phyloP scores from a whole-genome alignment of 306 rosid genomes.

The Pyrus bretschneideri region DNA sequence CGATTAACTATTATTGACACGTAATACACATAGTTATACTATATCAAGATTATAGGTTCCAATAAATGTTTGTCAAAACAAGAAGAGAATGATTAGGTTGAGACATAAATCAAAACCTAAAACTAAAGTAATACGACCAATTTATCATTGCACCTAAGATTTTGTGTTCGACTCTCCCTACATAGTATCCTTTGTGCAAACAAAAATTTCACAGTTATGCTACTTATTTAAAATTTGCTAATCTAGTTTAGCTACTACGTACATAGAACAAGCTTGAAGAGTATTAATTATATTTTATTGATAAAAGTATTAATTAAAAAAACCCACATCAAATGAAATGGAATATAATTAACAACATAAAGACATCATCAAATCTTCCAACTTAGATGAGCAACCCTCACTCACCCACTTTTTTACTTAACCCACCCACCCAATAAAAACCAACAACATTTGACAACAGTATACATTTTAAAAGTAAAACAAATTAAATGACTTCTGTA shows the following conservation, averaged over 20 bases:
- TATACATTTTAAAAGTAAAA: neutral
- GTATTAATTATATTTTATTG: neutral
- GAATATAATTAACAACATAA: slow-evolving; percentile 2
- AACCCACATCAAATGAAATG: slow-evolving; percentile 20
- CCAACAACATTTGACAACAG: neutral
- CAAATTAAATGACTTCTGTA: slow-evolving; percentile 17
- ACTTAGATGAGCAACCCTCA: slow-evolving; percentile 30
- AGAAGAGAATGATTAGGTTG: neutral
- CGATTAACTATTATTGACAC: neutral
- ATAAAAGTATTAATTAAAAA: neutral
- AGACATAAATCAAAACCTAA: neutral
- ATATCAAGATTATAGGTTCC: neutral
- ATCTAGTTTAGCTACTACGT: too few species aligned
- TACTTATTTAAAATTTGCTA: neutral
- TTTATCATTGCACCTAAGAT: too few species aligned
- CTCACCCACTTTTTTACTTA: neutral
- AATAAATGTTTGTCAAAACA: neutral
- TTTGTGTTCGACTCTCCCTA: too few species aligned
- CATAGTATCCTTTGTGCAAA: neutral
- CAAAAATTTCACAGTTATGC: too few species aligned
- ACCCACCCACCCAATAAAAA: slow-evolving; percentile 6
- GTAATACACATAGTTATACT: neutral
- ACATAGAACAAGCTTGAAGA: too few species aligned
- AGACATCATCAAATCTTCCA: slow-evolving; percentile 18
- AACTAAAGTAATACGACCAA: too few species aligned